Conservation (phyloP, 331 rosid species). For the Pyracantha coccinea region DNA sequence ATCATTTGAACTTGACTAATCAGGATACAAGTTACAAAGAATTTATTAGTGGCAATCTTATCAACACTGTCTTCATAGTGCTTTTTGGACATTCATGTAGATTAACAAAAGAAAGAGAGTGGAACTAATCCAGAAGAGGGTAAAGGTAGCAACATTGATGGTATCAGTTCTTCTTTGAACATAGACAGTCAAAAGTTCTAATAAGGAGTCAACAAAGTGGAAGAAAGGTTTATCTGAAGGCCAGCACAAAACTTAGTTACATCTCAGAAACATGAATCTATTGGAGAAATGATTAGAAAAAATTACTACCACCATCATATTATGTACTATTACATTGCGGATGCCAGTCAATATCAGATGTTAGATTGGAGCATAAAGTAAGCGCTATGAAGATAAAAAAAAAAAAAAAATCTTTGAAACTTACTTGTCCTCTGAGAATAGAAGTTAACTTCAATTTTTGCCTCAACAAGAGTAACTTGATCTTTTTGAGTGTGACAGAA, state of each 20-base stretch:
- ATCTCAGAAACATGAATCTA: background rate
- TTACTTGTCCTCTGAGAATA: slow-evolving; percentile 90
- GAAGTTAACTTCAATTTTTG: slow-evolving; percentile 89
- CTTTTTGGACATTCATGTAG: background rate
- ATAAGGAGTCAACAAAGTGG: background rate
- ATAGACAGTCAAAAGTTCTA: background rate
- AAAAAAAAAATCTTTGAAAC: slow-evolving; percentile 22
- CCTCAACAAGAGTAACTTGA: slow-evolving; percentile 85
- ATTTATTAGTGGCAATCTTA: background rate
- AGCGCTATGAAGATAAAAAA: background rate
- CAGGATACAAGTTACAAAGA: background rate
- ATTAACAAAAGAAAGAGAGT: background rate
- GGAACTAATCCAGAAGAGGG: background rate
- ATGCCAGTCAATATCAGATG: background rate
- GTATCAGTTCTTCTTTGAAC: background rate
- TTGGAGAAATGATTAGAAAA: background rate
- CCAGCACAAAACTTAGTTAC: background rate
- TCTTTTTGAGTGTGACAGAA: slow-evolving; percentile 89
- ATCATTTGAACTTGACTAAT: background rate
- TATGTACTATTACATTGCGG: background rate
- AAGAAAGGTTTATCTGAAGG: background rate
- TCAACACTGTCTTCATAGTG: background rate
- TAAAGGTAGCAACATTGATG: background rate
- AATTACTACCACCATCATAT: background rate
- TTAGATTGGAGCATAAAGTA: background rate